Conservation (phyloP, 768 basidiomycete species). For the Inosperma sp. region DNA sequence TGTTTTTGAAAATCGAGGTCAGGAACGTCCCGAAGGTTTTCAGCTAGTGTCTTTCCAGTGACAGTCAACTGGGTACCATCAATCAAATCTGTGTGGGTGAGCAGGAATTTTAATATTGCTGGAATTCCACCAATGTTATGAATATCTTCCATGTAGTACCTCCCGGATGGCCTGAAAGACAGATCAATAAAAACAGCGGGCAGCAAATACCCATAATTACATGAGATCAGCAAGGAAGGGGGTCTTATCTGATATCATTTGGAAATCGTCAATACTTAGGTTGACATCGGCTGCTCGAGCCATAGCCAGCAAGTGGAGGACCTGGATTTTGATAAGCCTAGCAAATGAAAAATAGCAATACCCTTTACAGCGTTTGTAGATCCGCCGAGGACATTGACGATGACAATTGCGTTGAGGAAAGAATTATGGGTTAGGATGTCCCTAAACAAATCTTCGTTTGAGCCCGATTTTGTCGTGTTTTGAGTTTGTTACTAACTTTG, state of each 20-base stretch:
- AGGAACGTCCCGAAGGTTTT: slow-evolving; percentile 76
- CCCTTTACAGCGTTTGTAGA: slow-evolving; percentile 73
- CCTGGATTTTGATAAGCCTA: slow-evolving; percentile 35
- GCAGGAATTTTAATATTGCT: slow-evolving; percentile 76
- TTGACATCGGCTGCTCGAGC: slow-evolving; percentile 71
- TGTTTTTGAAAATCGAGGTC: slow-evolving; percentile 70
- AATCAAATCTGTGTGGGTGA: slow-evolving; percentile 72
- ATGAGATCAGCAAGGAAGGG: slow-evolving; percentile 83
- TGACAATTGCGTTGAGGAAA: slow-evolving; percentile 80
- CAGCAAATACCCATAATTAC: slow-evolving; percentile 8
- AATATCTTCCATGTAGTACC: slow-evolving; percentile 88
- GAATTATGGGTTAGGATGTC: slow-evolving; percentile 45
- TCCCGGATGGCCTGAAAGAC: slow-evolving; percentile 63
- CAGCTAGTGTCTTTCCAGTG: slow-evolving; percentile 84
- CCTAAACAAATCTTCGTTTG: slow-evolving; percentile 18
- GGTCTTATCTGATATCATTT: slow-evolving; percentile 69
- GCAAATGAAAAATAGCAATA: background rate
- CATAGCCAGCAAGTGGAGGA: slow-evolving; percentile 80
- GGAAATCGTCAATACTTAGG: slow-evolving; percentile 84
- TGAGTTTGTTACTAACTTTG: slow-evolving; percentile 51
- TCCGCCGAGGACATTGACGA: slow-evolving; percentile 77
- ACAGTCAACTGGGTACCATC: slow-evolving; percentile 84
- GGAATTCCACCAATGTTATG: slow-evolving; percentile 84
- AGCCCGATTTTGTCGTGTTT: too few relatives aligned
- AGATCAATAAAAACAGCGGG: background rate